Evolutionary conservation across 306 rosid genomes (phyloP).

Genomic region (Glycine latifolia): DNA sequence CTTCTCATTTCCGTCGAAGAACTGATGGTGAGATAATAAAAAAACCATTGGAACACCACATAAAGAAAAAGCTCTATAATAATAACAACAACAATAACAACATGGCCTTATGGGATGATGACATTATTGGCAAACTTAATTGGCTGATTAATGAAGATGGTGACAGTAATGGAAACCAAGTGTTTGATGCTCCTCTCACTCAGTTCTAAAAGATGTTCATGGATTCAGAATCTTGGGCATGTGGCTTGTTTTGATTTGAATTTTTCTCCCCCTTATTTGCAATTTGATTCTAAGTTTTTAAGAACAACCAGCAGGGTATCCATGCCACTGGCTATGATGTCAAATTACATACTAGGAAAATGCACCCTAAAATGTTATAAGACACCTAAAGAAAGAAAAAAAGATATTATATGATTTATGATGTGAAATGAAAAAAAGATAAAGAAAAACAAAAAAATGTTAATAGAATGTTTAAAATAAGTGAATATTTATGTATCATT

Average conservation of each 20-base stretch:
- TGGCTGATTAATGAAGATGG: constrained; percentile 52
- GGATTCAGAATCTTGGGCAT: constrained; percentile 68
- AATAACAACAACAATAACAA: constrained; percentile 43
- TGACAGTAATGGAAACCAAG: constrained; percentile 47
- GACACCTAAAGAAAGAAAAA: too few species aligned
- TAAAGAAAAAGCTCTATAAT: constrained; percentile 76
- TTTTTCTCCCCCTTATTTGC: constrained; percentile 23
- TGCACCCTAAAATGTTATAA: too few species aligned
- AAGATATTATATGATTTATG: too few species aligned
- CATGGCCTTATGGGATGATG: constrained; percentile 66
- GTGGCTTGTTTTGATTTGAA: constrained; percentile 53
- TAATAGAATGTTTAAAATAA: too few species aligned
- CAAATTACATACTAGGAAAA: too few species aligned
- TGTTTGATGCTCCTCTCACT: constrained; percentile 48
- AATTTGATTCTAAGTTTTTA: constrained; percentile 41
- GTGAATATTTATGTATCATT: too few species aligned
- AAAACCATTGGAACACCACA: constrained; percentile 89
- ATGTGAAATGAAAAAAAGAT: too few species aligned
- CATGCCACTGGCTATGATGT: too few species aligned
- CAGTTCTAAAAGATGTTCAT: constrained; percentile 49
- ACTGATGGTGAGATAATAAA: constrained; percentile 84
- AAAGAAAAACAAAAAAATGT: too few species aligned
- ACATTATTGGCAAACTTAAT: constrained; percentile 62
- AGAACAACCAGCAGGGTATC: background rate
- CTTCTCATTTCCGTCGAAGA: constrained; percentile 87